These are phyloP conservation scores for Cetradonia linearis DNA, from an alignment of 495 filamentous ascomycete genomes.

Conservation along the genomic window DNA sequence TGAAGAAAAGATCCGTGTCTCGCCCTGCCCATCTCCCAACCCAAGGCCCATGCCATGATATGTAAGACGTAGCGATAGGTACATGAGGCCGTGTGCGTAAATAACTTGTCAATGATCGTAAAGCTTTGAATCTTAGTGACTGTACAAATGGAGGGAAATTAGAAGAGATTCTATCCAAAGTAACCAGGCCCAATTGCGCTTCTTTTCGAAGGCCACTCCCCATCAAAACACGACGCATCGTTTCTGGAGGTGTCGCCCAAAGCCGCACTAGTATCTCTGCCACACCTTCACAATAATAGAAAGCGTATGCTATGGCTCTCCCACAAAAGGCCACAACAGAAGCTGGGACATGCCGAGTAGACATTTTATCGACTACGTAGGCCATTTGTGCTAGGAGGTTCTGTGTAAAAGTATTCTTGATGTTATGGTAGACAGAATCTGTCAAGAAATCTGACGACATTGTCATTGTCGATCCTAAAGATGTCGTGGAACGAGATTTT, in stretches of 20 bases:
- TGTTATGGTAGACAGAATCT: constrained; percentile 88
- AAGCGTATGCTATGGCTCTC: constrained; percentile 89
- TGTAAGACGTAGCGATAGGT: constrained; percentile 59
- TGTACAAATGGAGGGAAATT: constrained; percentile 66
- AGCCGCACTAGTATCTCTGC: constrained; percentile 77
- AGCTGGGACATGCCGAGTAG: constrained; percentile 75
- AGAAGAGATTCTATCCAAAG: constrained; percentile 47
- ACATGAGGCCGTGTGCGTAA: constrained; percentile 58
- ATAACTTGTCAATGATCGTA: constrained; percentile 49
- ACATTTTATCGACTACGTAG: constrained; percentile 88
- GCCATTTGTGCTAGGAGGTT: constrained; percentile 81
- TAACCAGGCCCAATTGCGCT: constrained; percentile 29
- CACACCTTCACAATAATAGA: constrained; percentile 87
- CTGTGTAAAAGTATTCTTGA: constrained; percentile 79
- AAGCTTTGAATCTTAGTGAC: constrained; percentile 59
- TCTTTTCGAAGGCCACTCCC: constrained; percentile 47
- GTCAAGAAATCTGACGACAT: constrained; percentile 64
- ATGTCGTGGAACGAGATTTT: constrained; percentile 43
- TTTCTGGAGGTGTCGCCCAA: constrained; percentile 59
- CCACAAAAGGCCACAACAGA: constrained; percentile 89
- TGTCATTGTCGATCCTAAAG: constrained; percentile 42
- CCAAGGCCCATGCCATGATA: constrained; percentile 84
- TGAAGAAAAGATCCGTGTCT: constrained; percentile 87
- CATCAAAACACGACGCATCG: constrained; percentile 59
- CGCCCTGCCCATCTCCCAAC: constrained; percentile 74